phyloP scores from a whole-genome alignment of 2,329 filamentous ascomycete species.

The Ophiobolus disseminans region DNA sequence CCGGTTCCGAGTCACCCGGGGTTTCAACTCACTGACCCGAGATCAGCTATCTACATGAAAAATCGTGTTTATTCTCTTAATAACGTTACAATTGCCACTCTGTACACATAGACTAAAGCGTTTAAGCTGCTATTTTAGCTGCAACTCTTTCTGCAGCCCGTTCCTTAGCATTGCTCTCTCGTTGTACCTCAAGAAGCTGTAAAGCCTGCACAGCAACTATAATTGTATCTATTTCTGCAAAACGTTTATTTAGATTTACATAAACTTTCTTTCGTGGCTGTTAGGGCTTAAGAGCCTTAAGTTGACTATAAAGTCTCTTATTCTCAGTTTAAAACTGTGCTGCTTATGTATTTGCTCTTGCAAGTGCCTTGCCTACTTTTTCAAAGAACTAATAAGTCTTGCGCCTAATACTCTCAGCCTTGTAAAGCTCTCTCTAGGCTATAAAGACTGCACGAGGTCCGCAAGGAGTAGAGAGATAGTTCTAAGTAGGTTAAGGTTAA shows the following conservation, averaged over 20 bases:
- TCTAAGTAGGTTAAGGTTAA: too few relatives aligned
- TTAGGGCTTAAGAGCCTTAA: constrained; percentile 5
- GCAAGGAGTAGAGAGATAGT: too few relatives aligned
- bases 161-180: constrained; percentile 1
- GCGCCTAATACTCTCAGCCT: too few relatives aligned
- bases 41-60: background rate
- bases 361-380: background rate
- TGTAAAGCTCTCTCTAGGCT: too few relatives aligned
- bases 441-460: too few relatives aligned
- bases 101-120: constrained; percentile 7
- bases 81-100: constrained; percentile 2
- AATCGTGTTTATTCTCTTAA: constrained; percentile 5
- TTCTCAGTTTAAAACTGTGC: background rate
- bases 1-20: too few relatives aligned
- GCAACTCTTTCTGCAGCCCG: constrained; percentile 1
- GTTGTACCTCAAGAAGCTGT: constrained; percentile 2
- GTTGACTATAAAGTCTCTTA: constrained; percentile 1
- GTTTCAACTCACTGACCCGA: background rate
- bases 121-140: constrained; percentile 8
- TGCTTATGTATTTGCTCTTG: background rate
- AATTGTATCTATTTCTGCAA: constrained; percentile 4
- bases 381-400: too few relatives aligned
- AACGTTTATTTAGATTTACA: constrained; percentile 3
- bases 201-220: constrained; percentile 1
- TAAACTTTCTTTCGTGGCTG: background rate